phyloP scores from a whole-genome alignment of 176 grass and related monocot species.

The Oryza glumipatula region DNA sequence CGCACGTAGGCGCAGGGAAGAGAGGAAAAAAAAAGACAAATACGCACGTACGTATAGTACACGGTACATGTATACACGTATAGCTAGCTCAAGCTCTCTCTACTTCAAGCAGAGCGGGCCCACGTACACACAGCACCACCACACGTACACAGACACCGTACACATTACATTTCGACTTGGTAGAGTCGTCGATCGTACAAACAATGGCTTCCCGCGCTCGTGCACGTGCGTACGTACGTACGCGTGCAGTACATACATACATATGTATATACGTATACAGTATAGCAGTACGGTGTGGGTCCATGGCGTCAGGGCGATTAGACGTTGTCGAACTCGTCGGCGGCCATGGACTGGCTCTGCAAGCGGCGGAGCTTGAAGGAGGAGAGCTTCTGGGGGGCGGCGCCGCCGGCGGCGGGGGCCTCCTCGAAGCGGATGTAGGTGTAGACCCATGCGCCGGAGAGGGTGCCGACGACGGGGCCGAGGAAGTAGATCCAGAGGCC shows the following conservation, averaged over 20 bases:
- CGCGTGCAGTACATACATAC: not conserved
- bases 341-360: conserved; percentile 66
- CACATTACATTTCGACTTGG: conserved; percentile 8
- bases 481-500: conserved; percentile 96
- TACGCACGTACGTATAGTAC: not conserved
- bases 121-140: not conserved
- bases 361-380: conserved; percentile 96
- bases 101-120: conserved; percentile 27
- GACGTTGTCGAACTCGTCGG: conserved; percentile 59
- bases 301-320: not conserved
- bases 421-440: conserved; percentile 75
- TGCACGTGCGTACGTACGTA: conserved; percentile 9
- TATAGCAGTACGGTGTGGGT: not conserved
- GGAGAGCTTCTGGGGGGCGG: conserved; percentile 50
- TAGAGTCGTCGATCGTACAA: not conserved
- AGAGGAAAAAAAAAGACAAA: not conserved
- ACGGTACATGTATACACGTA: not conserved
- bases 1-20: not conserved
- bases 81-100: conserved; percentile 10
- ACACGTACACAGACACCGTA: not conserved
- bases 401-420: conserved; percentile 26
- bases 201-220: not conserved
- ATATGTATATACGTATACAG: not conserved
- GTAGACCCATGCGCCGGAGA: conserved; percentile 85
- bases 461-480: conserved; percentile 79